These are phyloP conservation scores for Intubia oerlemansii DNA, from an alignment of 2,329 filamentous ascomycete species.

Conservation along the genomic window DNA sequence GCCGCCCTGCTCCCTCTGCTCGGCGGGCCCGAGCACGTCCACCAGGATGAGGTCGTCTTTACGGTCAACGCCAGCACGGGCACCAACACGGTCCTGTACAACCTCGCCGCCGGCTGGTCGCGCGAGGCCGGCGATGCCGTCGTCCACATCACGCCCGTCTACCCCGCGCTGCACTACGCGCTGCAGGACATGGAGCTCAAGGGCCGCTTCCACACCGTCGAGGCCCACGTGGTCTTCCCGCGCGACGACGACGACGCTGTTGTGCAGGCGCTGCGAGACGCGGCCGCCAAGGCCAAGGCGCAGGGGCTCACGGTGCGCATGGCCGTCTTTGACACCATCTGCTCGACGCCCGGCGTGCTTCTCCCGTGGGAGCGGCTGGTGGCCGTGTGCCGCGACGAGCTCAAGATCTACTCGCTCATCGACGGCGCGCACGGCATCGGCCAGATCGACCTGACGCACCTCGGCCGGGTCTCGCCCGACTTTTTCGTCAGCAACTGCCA, in stretches of 20 bases:
- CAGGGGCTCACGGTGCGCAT: conserved; percentile 34
- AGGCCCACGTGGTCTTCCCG: conserved; percentile 36
- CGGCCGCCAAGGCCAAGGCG: conserved; percentile 24
- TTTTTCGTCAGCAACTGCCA: conserved; percentile 55
- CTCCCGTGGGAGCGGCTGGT: conserved; percentile 48
- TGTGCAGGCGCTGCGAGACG: conserved; percentile 26
- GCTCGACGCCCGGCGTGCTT: conserved; percentile 43
- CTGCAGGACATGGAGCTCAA: conserved; percentile 39
- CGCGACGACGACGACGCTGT: conserved; percentile 39
- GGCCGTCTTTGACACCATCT: conserved; percentile 50
- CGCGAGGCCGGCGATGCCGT: conserved; percentile 32
- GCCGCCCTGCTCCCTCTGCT: conserved; percentile 35
- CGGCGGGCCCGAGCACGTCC: conserved; percentile 17
- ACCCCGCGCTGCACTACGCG: conserved; percentile 44
- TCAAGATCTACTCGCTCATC: conserved; percentile 40
- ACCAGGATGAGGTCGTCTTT: conserved; percentile 37
- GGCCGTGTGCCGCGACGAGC: conserved; percentile 29
- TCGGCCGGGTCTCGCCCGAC: conserved; percentile 37
- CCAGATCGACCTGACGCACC: conserved; percentile 38
- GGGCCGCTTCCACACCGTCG: conserved; percentile 13
- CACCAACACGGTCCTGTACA: conserved; percentile 46
- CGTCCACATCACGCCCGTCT: conserved; percentile 45
- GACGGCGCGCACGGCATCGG: conserved; percentile 55
- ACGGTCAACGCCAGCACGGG: conserved; percentile 52
- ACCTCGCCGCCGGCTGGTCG: conserved; percentile 18